Base-by-base conservation (phyloP, 345 rosid genomes). In the Carallia brachiata region DNA sequence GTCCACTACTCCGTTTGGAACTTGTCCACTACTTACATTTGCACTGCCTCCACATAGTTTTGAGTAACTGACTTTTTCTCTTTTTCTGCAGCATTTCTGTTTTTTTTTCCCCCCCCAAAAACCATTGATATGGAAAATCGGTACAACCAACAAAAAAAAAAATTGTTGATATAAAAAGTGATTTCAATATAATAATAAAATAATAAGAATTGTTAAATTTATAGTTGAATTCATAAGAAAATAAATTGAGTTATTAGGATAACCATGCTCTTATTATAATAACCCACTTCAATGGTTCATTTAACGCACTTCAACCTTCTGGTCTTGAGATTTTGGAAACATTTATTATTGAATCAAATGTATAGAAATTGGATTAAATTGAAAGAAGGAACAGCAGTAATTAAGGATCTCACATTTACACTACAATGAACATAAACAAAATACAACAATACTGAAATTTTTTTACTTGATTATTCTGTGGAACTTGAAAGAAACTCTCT, bases 391-490 rank as follows among this genome's bases (percentile, higher is more conserved):
- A 30, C 31, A 30, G 19, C 32, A 6, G 16, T 28, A 19, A 23
- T 23, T 23, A 23, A 56, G 60, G 17, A 69, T 58, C 70, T 66
- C 58, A 37, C 39, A 60, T 52, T 59, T 66, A 60, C 62, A 73
- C 53, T 1, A 61, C 30, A 37, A 61, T 52, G 76, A 73, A 66
- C 16, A 69, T 39, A 52, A 44, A 44, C 17, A 73, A n/a, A 54
- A 54, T 67, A 67, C 23, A 66, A 73, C 77, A 73, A 9, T 54
- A 30, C 66, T 44, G 40, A 54, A 56, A 54, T 61, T 37, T 8
- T 52, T 66, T 31, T 44, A 62, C 55, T 73, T 23, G 23, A 23
- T 23, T 62, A 30, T 62, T 67, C 52, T 30, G 62, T 73, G 67
- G 63, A 61, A 54, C 32, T 63, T 67, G 58, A 53, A 62, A 27